A percentile compares a stretch with the other conserved stretches of the same genome.
Conservation (phyloP, 345 rosid species). For the Gossypium australe region DNA sequence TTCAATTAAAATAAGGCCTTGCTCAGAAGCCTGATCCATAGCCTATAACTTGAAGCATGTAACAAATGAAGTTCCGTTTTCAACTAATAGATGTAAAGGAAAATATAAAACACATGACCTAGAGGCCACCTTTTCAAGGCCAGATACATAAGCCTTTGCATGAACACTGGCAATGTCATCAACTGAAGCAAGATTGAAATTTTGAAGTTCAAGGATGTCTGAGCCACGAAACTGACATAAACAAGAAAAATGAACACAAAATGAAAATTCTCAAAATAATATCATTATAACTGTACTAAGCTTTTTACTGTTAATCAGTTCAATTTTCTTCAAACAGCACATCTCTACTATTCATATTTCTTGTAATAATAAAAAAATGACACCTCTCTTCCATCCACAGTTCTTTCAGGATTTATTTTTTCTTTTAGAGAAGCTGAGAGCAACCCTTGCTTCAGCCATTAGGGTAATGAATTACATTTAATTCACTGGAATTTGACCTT, state of each 20-base stretch:
- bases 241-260: not conserved
- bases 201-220: conserved; percentile 57
- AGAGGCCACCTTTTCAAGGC: conserved; percentile 74
- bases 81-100: not conserved
- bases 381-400: not conserved
- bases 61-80: not conserved
- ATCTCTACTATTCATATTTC: not conserved
- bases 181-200: conserved; percentile 66
- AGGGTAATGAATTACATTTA: not conserved
- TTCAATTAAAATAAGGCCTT: conserved; percentile 71
- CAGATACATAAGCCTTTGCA: conserved; percentile 63
- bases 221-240: conserved; percentile 63
- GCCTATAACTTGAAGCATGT: conserved; percentile 42
- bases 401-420: not conserved
- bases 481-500: not conserved
- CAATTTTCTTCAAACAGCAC: not conserved
- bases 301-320: not conserved
- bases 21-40: conserved; percentile 64
- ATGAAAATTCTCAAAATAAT: not conserved
- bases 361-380: not conserved
- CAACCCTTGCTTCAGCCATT: conserved; percentile 2
- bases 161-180: conserved; percentile 78
- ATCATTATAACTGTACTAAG: not conserved
- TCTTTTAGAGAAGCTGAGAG: not conserved
- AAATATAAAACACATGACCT: not conserved